phyloP scores from a whole-genome alignment of 129 eudicot species.

The Flaveria robusta region DNA sequence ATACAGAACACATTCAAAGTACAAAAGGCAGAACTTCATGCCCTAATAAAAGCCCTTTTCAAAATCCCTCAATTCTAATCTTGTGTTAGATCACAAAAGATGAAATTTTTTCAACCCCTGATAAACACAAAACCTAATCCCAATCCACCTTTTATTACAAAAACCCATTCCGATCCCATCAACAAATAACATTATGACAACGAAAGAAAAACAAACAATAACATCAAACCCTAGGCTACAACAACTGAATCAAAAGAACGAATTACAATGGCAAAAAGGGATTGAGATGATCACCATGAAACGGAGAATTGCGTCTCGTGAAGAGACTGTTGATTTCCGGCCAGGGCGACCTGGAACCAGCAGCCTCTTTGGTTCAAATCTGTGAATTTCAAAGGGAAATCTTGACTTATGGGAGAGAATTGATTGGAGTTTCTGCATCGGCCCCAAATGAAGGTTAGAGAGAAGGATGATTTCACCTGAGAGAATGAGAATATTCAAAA shows the following conservation, averaged over 20 bases:
- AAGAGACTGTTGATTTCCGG: conserved; percentile 35
- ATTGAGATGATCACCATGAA: conserved; percentile 22
- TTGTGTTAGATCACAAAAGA: too few relatives aligned
- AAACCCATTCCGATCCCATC: background rate
- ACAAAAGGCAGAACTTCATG: background rate
- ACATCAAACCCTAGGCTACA: conserved; percentile 8
- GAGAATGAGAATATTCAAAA: too few relatives aligned
- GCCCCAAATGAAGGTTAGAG: background rate
- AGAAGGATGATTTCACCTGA: conserved; percentile 7
- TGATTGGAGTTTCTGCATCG: conserved; percentile 24
- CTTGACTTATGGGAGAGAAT: background rate
- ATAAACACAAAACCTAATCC: background rate
- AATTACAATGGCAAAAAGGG: background rate
- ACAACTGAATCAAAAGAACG: background rate
- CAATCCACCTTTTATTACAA: background rate
- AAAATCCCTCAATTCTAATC: background rate
- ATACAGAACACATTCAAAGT: background rate
- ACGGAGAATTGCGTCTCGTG: too few relatives aligned
- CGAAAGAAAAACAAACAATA: conserved; percentile 1
- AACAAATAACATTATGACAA: background rate
- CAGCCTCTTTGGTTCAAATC: conserved; percentile 34
- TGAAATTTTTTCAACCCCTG: background rate
- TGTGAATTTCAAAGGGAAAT: conserved; percentile 28
- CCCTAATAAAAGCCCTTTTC: background rate
- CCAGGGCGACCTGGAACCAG: conserved; percentile 25